These are phyloP conservation scores for Boletus calvinii DNA, from an alignment of 1,284 basidiomycete species.

Conservation along the genomic window DNA sequence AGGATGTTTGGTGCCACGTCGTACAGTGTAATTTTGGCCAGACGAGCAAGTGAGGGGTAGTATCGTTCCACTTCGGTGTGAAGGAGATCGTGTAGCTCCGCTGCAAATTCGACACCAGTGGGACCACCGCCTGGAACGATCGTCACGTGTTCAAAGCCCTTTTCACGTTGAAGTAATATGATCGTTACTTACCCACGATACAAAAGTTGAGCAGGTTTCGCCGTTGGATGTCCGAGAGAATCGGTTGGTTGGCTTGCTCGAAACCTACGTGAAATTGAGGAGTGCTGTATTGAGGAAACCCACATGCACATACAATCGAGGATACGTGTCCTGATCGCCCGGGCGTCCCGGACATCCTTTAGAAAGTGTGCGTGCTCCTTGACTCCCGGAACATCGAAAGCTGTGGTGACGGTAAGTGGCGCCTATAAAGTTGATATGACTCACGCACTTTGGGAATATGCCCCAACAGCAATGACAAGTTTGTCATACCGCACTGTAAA, in stretches of 20 bases:
- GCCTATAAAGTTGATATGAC: not conserved
- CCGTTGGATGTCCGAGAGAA: constrained; percentile 62
- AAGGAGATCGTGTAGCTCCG: constrained; percentile 84
- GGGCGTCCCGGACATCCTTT: constrained; percentile 80
- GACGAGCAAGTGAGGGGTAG: constrained; percentile 60
- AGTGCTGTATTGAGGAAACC: not conserved
- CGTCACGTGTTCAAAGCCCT: constrained; percentile 4
- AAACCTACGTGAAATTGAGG: constrained; percentile 47
- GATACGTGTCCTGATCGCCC: constrained; percentile 75
- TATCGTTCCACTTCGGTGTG: constrained; percentile 70
- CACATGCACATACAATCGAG: constrained; percentile 56
- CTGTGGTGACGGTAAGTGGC: constrained; percentile 33
- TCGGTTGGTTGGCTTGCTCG: constrained; percentile 77
- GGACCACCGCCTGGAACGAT: constrained; percentile 58
- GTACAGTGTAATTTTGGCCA: constrained; percentile 73
- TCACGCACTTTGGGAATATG: constrained; percentile 75
- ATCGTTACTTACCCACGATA: constrained; percentile 61
- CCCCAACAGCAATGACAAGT: constrained; percentile 81
- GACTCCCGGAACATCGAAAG: constrained; percentile 66
- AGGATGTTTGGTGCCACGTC: constrained; percentile 83
- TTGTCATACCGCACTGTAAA: constrained; percentile 74
- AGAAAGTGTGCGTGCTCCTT: constrained; percentile 80
- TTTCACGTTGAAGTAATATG: not conserved
- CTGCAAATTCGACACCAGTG: constrained; percentile 82
- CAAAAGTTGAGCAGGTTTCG: constrained; percentile 74